Conservation (phyloP, 495 filamentous ascomycete genomes). For the Chaetomium tenue region DNA sequence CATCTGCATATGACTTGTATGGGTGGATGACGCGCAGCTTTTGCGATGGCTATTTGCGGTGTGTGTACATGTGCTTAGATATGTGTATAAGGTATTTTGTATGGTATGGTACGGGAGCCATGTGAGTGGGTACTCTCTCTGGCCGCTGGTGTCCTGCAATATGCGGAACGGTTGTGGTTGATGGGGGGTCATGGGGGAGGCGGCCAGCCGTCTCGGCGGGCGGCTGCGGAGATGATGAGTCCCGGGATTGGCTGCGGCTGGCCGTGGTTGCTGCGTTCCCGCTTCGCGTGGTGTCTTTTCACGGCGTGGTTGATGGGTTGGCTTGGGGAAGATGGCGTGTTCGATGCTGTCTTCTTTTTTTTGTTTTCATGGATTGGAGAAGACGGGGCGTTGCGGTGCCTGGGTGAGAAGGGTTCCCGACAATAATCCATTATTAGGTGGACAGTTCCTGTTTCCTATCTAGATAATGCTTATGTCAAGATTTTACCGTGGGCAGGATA, state of each 20-base stretch:
- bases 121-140: conserved; percentile 2
- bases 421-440: no score
- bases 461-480: no score
- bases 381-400: no score
- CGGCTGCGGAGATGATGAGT: conserved; percentile 14
- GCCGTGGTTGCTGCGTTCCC: neutral
- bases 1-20: neutral
- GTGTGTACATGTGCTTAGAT: neutral
- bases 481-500: no score
- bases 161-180: neutral
- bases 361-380: no score
- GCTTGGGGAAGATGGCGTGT: no score
- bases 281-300: no score
- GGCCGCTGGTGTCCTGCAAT: neutral
- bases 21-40: neutral
- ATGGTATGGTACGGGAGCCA: neutral
- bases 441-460: no score
- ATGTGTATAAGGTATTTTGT: neutral
- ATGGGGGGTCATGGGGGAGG: neutral
- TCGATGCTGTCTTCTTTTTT: no score
- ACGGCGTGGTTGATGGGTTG: no score
- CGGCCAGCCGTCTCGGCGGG: conserved; percentile 19
- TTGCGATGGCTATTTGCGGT: neutral
- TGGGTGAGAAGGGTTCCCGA: no score
- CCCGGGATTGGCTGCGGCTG: conserved; percentile 3